A percentile compares a stretch with the other conserved stretches of the same genome.
These are phyloP conservation scores for Capsicum rhomboideum DNA, from an alignment of 257 asterid species.

Conservation along the genomic window DNA sequence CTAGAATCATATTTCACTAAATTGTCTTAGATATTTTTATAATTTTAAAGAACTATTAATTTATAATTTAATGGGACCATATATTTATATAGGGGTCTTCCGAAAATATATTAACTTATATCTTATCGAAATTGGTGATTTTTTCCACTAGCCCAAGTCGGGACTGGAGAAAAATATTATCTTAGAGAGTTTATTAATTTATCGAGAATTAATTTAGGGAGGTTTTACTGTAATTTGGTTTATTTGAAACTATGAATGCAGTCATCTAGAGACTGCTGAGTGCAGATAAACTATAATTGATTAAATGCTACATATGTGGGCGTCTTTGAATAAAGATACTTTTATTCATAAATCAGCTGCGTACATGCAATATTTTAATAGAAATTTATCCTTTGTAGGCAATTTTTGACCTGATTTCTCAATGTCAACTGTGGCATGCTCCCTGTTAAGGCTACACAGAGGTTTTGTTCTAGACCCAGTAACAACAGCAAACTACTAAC, in stretches of 20 bases:
- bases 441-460: not conserved
- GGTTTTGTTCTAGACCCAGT: not conserved
- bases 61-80: too few relatives aligned
- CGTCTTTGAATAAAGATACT: not conserved
- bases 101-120: too few relatives aligned
- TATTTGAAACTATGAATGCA: not conserved
- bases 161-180: too few relatives aligned
- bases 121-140: too few relatives aligned
- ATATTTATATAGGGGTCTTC: too few relatives aligned
- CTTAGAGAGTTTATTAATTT: too few relatives aligned
- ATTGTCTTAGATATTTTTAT: too few relatives aligned
- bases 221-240: not conserved
- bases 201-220: too few relatives aligned
- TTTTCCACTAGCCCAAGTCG: too few relatives aligned
- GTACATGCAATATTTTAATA: not conserved
- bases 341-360: not conserved
- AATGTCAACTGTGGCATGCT: not conserved
- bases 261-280: not conserved
- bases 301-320: not conserved
- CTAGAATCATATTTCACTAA: too few relatives aligned
- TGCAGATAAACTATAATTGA: not conserved
- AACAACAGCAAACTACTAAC: not conserved
- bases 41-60: too few relatives aligned
- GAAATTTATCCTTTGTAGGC: not conserved
- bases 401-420: not conserved